Evolutionary conservation across 306 rosid genomes (phyloP), one percentile per base, ranked within the genome.

Genomic region (Erythrophleum fordii): DNA sequence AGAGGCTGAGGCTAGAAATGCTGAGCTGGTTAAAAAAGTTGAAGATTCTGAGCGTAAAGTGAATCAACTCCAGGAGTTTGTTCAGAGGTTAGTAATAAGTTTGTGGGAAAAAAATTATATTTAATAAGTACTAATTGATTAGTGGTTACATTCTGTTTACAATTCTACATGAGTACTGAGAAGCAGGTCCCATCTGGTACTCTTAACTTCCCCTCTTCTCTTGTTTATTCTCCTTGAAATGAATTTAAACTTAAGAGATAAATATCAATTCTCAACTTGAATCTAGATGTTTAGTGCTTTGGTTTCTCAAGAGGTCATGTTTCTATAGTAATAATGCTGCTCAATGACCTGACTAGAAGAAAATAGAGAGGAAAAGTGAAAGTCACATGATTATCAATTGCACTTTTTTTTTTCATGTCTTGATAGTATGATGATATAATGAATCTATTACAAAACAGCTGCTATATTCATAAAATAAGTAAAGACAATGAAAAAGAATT

Each of bases 261-360:
- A 26, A 66, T 67, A n/a, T 59, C 22, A 25, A 41, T 56, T 69
- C 35, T 71, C 72, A 37, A 31, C 51, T 46, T 6, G 65, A 68
- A 68, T 80, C 49, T 31, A 59, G 72, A 31, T 44, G 20, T 52
- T 52, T n/a, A 52, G 78, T 26, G 42, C 48, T 62, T 34, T 52
- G 35, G 29, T 52, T 65, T 51, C 65, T 23, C 65, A 72, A 61
- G 72, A 34, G 48, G 67, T 72, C 45, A 60, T 34, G 48, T 61
- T 80, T 56, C 55, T 39, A 64, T 31, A 11, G 39, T 52, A 28
- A 37, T 23, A 35, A 17, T 37, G 66, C 18, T 51, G 14, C 42
- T 65, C 44, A 34, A 4, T 4, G 41, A 25, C 48, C 20, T 29
- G 39, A 8, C 14, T 37, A 12, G n/a, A 34, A 53, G 56, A 5